Evolutionary conservation across 2,329 filamentous ascomycete species (phyloP), one percentile per base, ranked within the genome.

Genomic region (Ophiocordyceps robertsii): DNA sequence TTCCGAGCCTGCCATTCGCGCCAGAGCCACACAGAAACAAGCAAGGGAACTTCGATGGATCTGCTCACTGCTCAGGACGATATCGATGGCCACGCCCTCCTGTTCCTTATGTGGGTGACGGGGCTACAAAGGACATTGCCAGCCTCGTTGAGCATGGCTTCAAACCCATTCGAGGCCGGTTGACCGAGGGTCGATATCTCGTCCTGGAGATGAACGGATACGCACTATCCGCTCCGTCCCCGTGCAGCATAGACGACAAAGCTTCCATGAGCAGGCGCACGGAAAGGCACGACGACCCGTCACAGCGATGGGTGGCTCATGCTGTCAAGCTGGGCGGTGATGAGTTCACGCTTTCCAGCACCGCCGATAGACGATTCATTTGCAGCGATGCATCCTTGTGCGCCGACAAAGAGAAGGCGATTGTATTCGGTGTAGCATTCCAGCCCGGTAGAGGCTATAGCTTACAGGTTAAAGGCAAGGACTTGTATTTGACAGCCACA

Each of bases 151-250:
- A 76, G 49, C 57, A 69, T 32, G 73, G 73, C 2, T 75, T 67
- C 62, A 77, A 77, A 54, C 50, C 62, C 29, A 61, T 71, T 29
- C 59, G 72, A 3, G 72, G 73, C 1, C 59, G 64, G 19, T 56
- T 76, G 24, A 75, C 70, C 6, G 72, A 76, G 51, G 73, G 72
- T 11, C 68, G 71, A 16, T 74, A 68, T 49, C 60, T 76, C 13
- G 66, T 68, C 5, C 68, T 75, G 42, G 70, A 73, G 50, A 54
- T 58, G 42, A 53, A 58, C 30, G 66, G 66, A n/a, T 57, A 52
- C 16, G 69, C 69, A 0, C 57, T 74, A 14, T 57, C 57, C 45
- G 49, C 40, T n/a, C 39, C 52, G 12, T 57, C 56, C 44, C 37
- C 53, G 29, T 57, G 44, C 38, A 48, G 46, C 29, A 57, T 60